Conservation (phyloP, 2,329 filamentous ascomycete species). For the Penicillium brasilianum region DNA sequence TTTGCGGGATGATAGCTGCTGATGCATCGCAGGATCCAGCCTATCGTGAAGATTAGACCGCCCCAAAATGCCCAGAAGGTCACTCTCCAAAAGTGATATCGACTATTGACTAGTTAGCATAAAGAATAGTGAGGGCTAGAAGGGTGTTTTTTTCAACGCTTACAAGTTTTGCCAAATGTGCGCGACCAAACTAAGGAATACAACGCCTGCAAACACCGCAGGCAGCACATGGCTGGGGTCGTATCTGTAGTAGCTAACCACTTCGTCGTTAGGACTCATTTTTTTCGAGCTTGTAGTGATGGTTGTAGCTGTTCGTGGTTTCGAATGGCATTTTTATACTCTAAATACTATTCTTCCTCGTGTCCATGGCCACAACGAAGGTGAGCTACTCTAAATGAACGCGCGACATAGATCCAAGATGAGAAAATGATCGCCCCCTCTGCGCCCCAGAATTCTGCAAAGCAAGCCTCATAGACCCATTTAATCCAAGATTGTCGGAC, state of each 20-base stretch:
- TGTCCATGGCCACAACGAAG: no score
- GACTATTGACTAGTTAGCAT: conserved; percentile 23
- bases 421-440: conserved; percentile 7
- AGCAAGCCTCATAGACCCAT: not conserved
- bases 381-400: not conserved
- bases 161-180: conserved; percentile 44
- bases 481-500: not conserved
- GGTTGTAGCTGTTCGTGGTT: not conserved
- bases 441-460: not conserved
- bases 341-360: conserved; percentile 18
- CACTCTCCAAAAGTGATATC: conserved; percentile 41
- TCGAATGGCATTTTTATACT: not conserved
- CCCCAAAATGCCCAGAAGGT: conserved; percentile 46
- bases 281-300: not conserved
- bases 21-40: conserved; percentile 43
- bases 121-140: not conserved
- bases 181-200: conserved; percentile 37
- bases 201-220: conserved; percentile 38
- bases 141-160: conserved; percentile 9
- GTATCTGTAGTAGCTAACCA: conserved; percentile 34
- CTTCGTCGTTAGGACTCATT: conserved; percentile 18
- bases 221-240: conserved; percentile 41
- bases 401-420: conserved; percentile 14
- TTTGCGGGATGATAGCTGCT: conserved; percentile 38
- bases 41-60: conserved; percentile 42